Conservation (phyloP, 176 grass and related monocot genomes). For the Elymus sibiricus region DNA sequence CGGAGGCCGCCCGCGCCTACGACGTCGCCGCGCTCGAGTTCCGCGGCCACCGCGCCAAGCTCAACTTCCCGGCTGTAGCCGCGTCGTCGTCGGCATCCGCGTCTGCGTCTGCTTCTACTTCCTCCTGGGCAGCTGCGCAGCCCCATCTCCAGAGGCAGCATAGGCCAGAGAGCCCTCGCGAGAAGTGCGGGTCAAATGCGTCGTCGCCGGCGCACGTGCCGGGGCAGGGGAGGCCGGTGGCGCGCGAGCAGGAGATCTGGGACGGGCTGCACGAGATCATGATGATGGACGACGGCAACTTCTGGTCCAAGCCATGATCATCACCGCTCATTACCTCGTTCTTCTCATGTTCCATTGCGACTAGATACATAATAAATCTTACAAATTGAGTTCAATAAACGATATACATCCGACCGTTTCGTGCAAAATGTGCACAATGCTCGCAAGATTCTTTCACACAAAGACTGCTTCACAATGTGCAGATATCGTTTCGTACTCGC, state of each 20-base stretch:
- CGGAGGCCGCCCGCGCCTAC: slow-evolving; percentile 69
- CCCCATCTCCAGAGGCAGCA: neutral
- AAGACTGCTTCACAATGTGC: too few species aligned
- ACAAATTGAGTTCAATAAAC: neutral
- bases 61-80: slow-evolving; percentile 64
- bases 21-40: slow-evolving; percentile 70
- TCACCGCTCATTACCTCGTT: neutral
- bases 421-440: too few species aligned
- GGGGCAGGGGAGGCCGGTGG: neutral
- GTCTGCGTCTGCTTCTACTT: neutral
- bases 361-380: neutral
- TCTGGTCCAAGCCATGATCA: slow-evolving; percentile 38
- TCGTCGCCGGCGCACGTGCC: neutral
- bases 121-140: neutral
- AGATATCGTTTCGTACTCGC: too few species aligned
- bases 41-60: slow-evolving; percentile 52
- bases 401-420: neutral
- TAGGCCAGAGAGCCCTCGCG: neutral
- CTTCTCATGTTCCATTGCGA: neutral
- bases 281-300: slow-evolving; percentile 38
- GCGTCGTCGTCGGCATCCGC: neutral
- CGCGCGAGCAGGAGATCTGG: slow-evolving; percentile 48
- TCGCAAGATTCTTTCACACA: too few species aligned
- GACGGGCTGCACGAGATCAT: slow-evolving; percentile 72
- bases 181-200: neutral